Percentiles rank a stretch among this genome's conserved stretches.
These are phyloP conservation scores for Verbena officinalis DNA, from an alignment of 257 asterid species.

Conservation along the genomic window DNA sequence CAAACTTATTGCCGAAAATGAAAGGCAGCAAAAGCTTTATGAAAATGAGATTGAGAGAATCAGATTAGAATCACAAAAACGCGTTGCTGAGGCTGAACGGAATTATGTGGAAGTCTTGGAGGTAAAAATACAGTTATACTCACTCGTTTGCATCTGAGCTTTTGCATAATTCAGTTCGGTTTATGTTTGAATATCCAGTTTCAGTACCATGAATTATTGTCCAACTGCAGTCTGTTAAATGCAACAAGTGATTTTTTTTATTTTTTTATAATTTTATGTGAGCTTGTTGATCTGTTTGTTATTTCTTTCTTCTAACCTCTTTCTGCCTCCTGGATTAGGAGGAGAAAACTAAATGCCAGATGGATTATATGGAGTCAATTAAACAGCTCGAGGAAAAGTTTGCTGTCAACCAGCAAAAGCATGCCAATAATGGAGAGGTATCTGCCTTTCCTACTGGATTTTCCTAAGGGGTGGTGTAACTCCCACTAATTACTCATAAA, in stretches of 20 bases:
- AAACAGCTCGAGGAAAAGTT: conserved; percentile 97
- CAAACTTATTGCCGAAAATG: conserved; percentile 86
- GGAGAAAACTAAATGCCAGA: conserved; percentile 94
- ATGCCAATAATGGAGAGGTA: conserved; percentile 74
- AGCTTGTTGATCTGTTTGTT: conserved; percentile 11
- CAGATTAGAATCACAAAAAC: conserved; percentile 83
- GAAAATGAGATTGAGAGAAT: conserved; percentile 86
- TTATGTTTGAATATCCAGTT: conserved; percentile 12
- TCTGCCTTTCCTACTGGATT: conserved; percentile 26
- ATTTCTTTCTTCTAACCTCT: conserved; percentile 15
- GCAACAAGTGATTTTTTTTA: neutral
- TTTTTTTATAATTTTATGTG: neutral
- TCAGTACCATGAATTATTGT: conserved; percentile 23
- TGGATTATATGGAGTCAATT: conserved; percentile 98
- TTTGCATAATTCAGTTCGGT: conserved; percentile 22
- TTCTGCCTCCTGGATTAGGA: conserved; percentile 50
- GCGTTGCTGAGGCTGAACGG: conserved; percentile 80
- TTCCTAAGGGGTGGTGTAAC: conserved; percentile 18
- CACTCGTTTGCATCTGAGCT: conserved; percentile 22
- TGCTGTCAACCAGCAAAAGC: conserved; percentile 78
- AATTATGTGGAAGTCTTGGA: conserved; percentile 73
- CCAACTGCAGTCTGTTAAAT: neutral
- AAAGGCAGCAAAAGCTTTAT: conserved; percentile 79
- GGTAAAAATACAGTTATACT: conserved; percentile 50
- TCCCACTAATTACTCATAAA: conserved; percentile 5